Evolutionary conservation across 352 stramenopile genomes (phyloP), one percentile per base, ranked within the genome.

Genomic region (Peronospora destructor): DNA sequence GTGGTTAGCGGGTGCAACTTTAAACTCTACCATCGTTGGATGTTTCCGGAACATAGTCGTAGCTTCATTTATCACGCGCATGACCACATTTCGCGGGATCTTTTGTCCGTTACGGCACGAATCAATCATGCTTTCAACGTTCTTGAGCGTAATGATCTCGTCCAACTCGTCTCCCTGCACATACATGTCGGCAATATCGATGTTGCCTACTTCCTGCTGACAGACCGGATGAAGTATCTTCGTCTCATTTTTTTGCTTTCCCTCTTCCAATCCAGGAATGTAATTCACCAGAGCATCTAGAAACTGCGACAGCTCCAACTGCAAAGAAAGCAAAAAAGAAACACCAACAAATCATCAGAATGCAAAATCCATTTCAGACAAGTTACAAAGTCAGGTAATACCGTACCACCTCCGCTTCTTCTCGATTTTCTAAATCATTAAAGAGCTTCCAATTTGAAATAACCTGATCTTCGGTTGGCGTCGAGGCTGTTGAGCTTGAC

Each of bases 381-480:
- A 26, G 23, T 3, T 26, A 26, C 23, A 26, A 4, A 26, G 23
- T 26, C 23, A 26, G 3, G 2, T 32, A 21, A 57, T 17, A 52
- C 66, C 74, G 23, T 49, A 91, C 76, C 64, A 85, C 80, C 66
- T 87, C 74, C 17, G 76, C 72, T 51, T 93, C 82, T 58, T 93
- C 82, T 33, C 78, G 71, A 59, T 87, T 91, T 53, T 93, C 82
- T 10, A 93, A 63, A 53, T 93, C 79, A 46, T 88, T 91, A 46
- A 93, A 93, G 11, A 93, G 65, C 53, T 93, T 87, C 79, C 79
- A 91, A 65, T 88, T 87, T 32, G 73, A 83, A 34, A 87, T 88
- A 40, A 73, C 55, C 16, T 87, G 71, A 21, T 90, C 81, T 19
- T 75, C 64, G 4, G 66, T 71, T 11, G 62, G 62, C 0, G 59